phyloP scores from a whole-genome alignment of 139 green algal genomes.

The Tetratostichococcus sp. region DNA sequence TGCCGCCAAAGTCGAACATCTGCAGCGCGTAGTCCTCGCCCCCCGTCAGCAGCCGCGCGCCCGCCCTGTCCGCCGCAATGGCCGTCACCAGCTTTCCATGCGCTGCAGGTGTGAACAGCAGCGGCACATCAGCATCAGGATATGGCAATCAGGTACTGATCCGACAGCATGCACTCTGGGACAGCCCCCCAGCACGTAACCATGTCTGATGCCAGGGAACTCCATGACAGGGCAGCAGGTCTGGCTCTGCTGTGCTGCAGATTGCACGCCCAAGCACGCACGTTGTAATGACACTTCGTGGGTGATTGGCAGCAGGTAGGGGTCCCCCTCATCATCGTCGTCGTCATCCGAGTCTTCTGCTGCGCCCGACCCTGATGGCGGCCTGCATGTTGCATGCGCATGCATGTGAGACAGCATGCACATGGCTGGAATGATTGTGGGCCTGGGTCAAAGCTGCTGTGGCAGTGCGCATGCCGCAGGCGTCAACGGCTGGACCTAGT shows the following conservation, averaged over 20 bases:
- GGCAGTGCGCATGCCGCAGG: too few species aligned
- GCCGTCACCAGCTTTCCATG: constrained; percentile 66
- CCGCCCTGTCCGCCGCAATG: constrained; percentile 75
- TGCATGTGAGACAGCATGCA: not conserved
- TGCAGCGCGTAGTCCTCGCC: constrained; percentile 74
- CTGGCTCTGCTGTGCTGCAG: too few species aligned
- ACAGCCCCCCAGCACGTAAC: too few species aligned
- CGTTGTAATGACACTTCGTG: constrained; percentile 55
- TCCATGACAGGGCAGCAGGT: not conserved
- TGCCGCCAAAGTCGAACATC: constrained; percentile 89
- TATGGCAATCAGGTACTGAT: too few species aligned
- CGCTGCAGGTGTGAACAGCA: constrained; percentile 14
- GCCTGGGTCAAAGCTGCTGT: too few species aligned
- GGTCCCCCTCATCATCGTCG: constrained; percentile 38
- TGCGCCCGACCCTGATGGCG: not conserved
- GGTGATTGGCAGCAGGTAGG: constrained; percentile 58
- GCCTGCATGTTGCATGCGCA: not conserved
- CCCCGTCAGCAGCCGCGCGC: constrained; percentile 69
- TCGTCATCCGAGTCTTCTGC: constrained; percentile 19
- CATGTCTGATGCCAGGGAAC: too few species aligned
- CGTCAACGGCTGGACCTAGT: too few species aligned
- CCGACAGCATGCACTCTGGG: too few species aligned
- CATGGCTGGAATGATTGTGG: too few species aligned
- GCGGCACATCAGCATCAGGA: too few species aligned
- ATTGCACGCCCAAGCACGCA: constrained; percentile 4